Base-by-base conservation (phyloP, 768 basidiomycete genomes). In the Rhizopogon sp. region DNA sequence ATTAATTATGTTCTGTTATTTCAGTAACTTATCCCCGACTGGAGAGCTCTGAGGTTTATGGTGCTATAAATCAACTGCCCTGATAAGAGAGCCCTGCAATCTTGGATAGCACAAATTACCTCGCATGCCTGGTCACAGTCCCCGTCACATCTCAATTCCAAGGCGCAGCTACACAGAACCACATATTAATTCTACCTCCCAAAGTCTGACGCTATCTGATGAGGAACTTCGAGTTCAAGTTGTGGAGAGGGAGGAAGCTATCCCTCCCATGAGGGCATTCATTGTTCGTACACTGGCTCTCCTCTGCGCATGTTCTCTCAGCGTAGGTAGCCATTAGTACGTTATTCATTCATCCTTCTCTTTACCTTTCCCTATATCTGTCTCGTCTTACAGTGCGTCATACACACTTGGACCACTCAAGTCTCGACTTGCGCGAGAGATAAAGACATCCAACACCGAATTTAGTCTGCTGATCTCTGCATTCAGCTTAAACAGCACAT, bases 401-500 rank as follows among this genome's bases (percentile, higher is more conserved):
- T 85, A 92, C 62, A 81, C 88, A 6, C 78, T 94, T 3, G 88
- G 87, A 0, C 91, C 90, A 9, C 72, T 93, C 55, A 92, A 93
- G 70, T 85, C 82, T 42, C 75, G 82, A 17, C 71, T 89, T 6
- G 74, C 79, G 5, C 76, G 82, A 42, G 88, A 92, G 62, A 75
- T 90, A 46, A 84, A 85, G 44, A 87, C 87, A 1, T 80, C 86
- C 22, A 87, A 91, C 64, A 82, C 85, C 0, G 85, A 92, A 63
- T 91, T 88, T 69, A 83, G 85, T 43, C 75, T 91, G 40, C 73
- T 93, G 39, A 80, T 94, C 44, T 85, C 90, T 9, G 86, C 88
- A 0, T 85, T 84, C 63, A 87, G 83, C 55, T 69, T 93, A 37
- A 90, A 91, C 65, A 83, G 78, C 40, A 83, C 84, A 3, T 82